Base-by-base conservation (phyloP, 2,329 filamentous ascomycete genomes). In the Hypomyces rosellus region DNA sequence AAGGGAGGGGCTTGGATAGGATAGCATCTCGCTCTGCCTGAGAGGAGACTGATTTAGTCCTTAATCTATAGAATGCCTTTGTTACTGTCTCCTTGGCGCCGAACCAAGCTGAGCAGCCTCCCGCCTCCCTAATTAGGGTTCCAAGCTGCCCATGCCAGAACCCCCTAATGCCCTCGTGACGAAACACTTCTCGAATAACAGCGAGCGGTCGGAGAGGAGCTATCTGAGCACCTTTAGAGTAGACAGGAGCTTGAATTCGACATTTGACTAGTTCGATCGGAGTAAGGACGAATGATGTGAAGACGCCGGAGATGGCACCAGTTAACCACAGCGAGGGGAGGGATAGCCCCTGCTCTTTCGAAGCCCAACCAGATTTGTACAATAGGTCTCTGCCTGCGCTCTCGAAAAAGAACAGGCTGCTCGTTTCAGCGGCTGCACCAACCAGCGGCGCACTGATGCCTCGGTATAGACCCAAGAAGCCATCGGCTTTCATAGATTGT, bases 191-290 rank as follows among this genome's bases (percentile, higher is more conserved):
- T 22, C 78, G 76, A 40, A 97, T 86, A 39, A 96, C 83, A 5
- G 80, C 70, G 12, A 88, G 64, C 0, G 90, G 85, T 1, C 80
- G 79, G 5, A 87, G 77, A 3, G 77, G 70, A 12, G 72, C 74
- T 3, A 67, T 67, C 2, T 62, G 63, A 20, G 64, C 65, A 18
- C 73, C 74, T 20, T 71, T 69, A 2, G 67, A 64, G 1, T 71
- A 65, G 14, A 61, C 63, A 9, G 78, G 89, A 1, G 92, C 91
- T 68, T 99, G 93, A 72, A 99, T 95, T 70, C 93, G 95, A 79
- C 93, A 99, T 72, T 99, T 99, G 65, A 99, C 88, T 47, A 99
- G 81, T 71, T 99, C 93, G 58, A 99, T 89, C 0, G 93, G 93
- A 0, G 93, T 99, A 54, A 99, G 81, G 33, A 96, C 82, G 44